These are phyloP conservation scores for Aspergillus brunneoviolaceus DNA, from an alignment of 2,329 filamentous ascomycete species.

Conservation along the genomic window DNA sequence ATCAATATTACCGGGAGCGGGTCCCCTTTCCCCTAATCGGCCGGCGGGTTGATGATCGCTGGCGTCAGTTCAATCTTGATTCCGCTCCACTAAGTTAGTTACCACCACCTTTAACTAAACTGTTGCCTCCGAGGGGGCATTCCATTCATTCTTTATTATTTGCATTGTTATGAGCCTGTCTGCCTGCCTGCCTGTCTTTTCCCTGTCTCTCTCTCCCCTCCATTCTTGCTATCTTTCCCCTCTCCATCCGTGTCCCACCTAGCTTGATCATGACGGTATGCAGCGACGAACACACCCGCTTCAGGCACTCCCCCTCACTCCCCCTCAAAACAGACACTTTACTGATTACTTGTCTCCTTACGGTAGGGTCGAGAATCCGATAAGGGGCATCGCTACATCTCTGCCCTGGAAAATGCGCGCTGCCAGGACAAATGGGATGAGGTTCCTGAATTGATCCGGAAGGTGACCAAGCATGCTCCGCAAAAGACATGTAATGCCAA, in stretches of 20 bases:
- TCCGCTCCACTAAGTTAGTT: not conserved
- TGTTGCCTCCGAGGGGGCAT: constrained; percentile 3
- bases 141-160: not conserved
- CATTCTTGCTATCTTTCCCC: constrained; percentile 9
- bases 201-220: constrained; percentile 17
- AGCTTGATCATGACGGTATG: constrained; percentile 26
- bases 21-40: not conserved
- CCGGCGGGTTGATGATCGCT: not conserved
- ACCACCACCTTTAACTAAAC: not conserved
- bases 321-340: not conserved
- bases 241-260: constrained; percentile 12
- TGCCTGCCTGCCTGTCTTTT: constrained; percentile 3
- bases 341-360: constrained; percentile 7
- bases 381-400: constrained; percentile 81
- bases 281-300: not conserved
- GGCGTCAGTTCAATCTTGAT: not conserved
- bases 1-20: not conserved
- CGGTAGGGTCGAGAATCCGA: constrained; percentile 54
- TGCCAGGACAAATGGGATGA: constrained; percentile 85
- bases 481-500: constrained; percentile 69
- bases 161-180: constrained; percentile 14
- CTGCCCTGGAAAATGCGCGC: constrained; percentile 78
- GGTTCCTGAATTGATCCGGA: constrained; percentile 84
- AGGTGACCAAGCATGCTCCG: constrained; percentile 90
- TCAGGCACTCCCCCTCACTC: constrained; percentile 3